phyloP scores from a whole-genome alignment of 495 filamentous ascomycete genomes.

The Lentithecium fluviatile region DNA sequence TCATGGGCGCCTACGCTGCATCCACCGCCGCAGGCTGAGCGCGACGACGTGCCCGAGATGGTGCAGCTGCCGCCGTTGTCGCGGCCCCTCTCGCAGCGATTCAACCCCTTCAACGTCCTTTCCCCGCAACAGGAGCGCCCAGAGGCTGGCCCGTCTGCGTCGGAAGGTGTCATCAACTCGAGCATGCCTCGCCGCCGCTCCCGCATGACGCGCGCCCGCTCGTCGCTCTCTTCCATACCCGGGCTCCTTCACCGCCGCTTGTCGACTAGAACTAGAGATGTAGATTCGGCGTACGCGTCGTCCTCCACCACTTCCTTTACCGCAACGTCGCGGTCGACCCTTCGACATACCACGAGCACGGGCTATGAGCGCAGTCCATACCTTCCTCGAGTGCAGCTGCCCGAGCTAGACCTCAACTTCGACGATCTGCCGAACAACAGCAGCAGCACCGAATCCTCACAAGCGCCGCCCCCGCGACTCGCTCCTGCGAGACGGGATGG shows the following conservation, averaged over 20 bases:
- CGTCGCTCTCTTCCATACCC: constrained; percentile 35
- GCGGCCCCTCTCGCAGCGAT: constrained; percentile 11
- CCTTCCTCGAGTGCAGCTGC: constrained; percentile 30
- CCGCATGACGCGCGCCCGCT: constrained; percentile 31
- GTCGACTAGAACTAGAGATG: constrained; percentile 15
- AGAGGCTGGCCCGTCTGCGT: constrained; percentile 34
- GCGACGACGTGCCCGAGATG: constrained; percentile 18
- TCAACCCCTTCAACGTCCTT: constrained; percentile 25
- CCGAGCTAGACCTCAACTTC: constrained; percentile 38
- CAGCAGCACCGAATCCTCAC: constrained; percentile 2
- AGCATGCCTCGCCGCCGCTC: constrained; percentile 30
- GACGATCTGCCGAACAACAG: constrained; percentile 26
- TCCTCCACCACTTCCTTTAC: constrained; percentile 17
- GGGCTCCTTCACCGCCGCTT: constrained; percentile 29
- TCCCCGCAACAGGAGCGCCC: constrained; percentile 19
- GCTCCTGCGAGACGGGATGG: constrained; percentile 19
- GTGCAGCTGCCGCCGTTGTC: constrained; percentile 9
- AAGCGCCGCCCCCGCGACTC: constrained; percentile 13
- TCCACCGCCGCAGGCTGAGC: not conserved
- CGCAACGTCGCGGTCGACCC: constrained; percentile 18
- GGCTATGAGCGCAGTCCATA: constrained; percentile 21
- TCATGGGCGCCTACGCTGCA: constrained; percentile 28
- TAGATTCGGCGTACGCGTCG: constrained; percentile 24
- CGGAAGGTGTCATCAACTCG: constrained; percentile 8
- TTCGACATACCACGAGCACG: constrained; percentile 20